Evolutionary conservation across 1,284 basidiomycete species (phyloP).

Genomic region (Fomes fomentarius): DNA sequence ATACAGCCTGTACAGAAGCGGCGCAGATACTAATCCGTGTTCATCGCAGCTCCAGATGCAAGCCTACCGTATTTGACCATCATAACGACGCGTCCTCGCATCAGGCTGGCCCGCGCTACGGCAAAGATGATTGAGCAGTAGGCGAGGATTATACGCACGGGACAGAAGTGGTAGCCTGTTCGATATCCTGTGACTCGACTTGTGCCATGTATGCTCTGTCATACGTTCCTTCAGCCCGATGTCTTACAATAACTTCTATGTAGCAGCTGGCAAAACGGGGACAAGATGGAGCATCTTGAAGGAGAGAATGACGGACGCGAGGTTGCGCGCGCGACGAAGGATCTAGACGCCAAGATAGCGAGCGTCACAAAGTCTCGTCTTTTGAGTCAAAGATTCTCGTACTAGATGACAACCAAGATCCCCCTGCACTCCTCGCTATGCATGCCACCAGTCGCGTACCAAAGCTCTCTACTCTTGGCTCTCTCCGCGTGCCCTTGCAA

Average conservation of each 20-base stretch:
- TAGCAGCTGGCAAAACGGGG: too few relatives aligned
- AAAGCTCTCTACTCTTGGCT: constrained; percentile 18
- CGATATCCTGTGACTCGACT: constrained; percentile 50
- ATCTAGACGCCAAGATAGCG: constrained; percentile 9
- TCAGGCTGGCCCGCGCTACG: constrained; percentile 60
- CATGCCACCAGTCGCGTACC: constrained; percentile 27
- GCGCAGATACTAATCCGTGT: constrained; percentile 82
- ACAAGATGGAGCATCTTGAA: too few relatives aligned
- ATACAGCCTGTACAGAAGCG: constrained; percentile 88
- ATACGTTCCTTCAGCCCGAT: too few relatives aligned
- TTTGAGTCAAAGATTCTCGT: constrained; percentile 4
- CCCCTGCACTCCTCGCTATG: constrained; percentile 22
- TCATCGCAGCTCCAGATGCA: neutral
- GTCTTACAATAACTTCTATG: too few relatives aligned
- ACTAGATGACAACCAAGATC: constrained; percentile 2
- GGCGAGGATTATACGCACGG: constrained; percentile 40
- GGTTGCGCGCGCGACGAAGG: neutral
- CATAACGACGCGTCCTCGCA: constrained; percentile 86
- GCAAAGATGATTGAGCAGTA: constrained; percentile 5
- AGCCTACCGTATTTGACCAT: constrained; percentile 85
- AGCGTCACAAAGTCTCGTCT: neutral
- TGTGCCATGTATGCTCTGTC: constrained; percentile 20
- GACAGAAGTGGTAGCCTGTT: constrained; percentile 51
- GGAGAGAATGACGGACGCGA: too few relatives aligned
- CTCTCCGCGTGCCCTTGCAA: constrained; percentile 28